These are phyloP conservation scores for Neurospora hispaniola DNA, from an alignment of 495 filamentous ascomycete species.

Conservation along the genomic window DNA sequence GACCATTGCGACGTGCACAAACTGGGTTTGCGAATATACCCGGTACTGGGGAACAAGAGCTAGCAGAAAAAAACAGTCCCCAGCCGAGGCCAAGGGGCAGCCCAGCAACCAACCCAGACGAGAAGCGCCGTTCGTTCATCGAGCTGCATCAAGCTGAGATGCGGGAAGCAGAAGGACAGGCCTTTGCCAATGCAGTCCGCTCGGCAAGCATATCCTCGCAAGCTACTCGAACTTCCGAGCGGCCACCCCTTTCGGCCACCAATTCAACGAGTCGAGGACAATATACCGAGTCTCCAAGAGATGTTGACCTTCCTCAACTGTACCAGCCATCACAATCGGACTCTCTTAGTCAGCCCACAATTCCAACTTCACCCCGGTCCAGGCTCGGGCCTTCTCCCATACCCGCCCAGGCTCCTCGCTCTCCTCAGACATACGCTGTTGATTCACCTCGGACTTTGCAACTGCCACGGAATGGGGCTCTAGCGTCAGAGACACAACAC, in stretches of 20 bases:
- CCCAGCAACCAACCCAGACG: conserved; percentile 21
- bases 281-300: conserved; percentile 18
- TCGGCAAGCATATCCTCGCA: conserved; percentile 14
- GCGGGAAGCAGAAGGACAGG: conserved; percentile 60
- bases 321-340: neutral
- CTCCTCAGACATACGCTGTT: neutral
- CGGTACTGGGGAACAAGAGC: conserved; percentile 15
- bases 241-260: neutral
- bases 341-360: neutral
- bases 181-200: conserved; percentile 45
- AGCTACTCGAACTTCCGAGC: neutral
- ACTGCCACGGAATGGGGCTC: neutral
- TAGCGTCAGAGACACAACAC: neutral
- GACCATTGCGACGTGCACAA: conserved; percentile 35
- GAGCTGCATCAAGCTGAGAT: conserved; percentile 59
- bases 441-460: neutral
- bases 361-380: neutral
- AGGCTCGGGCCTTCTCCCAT: neutral
- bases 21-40: conserved; percentile 33
- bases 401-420: neutral
- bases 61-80: conserved; percentile 18
- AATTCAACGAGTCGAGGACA: neutral
- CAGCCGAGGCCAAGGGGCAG: conserved; percentile 24
- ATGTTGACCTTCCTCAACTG: conserved; percentile 2
- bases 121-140: conserved; percentile 38